Evolutionary conservation across 2,329 filamentous ascomycete genomes (phyloP).

Genomic region (Phaeophleospora eucalypticola): DNA sequence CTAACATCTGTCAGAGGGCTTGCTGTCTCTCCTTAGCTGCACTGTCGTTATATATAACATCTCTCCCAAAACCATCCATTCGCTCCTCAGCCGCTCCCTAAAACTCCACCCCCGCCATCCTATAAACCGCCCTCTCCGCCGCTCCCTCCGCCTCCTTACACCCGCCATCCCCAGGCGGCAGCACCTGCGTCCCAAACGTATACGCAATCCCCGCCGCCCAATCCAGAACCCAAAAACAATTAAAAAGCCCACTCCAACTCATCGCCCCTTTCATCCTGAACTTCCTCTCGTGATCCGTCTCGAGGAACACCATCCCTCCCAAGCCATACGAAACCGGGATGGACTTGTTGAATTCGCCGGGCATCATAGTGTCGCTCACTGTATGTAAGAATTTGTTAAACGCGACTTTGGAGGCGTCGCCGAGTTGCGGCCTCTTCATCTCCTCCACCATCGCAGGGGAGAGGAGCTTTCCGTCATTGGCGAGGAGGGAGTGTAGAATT

Average conservation of each 20-base stretch:
- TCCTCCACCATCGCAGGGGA: conserved; percentile 38
- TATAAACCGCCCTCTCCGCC: conserved; percentile 42
- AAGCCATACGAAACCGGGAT: conserved; percentile 38
- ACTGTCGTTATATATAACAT: too few species aligned
- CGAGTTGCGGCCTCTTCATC: conserved; percentile 49
- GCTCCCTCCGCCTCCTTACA: conserved; percentile 33
- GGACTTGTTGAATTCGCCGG: conserved; percentile 31
- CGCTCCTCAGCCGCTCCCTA: too few species aligned
- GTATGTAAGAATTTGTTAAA: conserved; percentile 30
- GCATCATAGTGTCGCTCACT: conserved; percentile 30
- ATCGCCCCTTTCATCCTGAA: conserved; percentile 40
- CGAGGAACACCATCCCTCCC: conserved; percentile 42
- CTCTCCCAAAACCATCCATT: too few species aligned
- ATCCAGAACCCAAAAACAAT: conserved; percentile 45
- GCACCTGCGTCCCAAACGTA: conserved; percentile 42
- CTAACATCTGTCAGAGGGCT: too few species aligned
- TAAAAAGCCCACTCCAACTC: conserved; percentile 46
- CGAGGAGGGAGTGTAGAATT: conserved; percentile 45
- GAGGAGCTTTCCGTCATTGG: conserved; percentile 49
- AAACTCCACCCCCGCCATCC: conserved; percentile 13
- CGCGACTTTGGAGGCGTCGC: conserved; percentile 19
- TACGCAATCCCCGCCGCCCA: conserved; percentile 38
- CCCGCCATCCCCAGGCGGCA: conserved; percentile 40
- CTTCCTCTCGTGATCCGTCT: conserved; percentile 30
- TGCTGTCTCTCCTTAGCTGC: too few species aligned